Base-by-base conservation (phyloP, 768 basidiomycete genomes). In the Tulasnella sp. region DNA sequence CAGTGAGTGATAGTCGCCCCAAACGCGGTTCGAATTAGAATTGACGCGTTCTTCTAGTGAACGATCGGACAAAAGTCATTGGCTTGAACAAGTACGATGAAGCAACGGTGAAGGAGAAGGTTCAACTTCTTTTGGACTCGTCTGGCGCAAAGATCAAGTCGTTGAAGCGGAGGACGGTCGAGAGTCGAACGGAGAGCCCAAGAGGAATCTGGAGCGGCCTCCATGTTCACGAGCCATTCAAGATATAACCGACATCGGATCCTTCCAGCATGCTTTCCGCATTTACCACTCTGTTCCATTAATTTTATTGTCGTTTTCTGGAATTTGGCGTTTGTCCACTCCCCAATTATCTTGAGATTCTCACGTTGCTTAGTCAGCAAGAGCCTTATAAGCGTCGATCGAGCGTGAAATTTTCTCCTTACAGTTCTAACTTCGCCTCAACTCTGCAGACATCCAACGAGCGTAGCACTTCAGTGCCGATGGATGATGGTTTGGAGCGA, bases 201-300 rank as follows among this genome's bases (percentile, higher is more conserved):
- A 89, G 94, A 82, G 94, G 94, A 73, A 93, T 96, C 79, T 96
- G 93, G 94, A 92, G 91, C 81, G 93, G 94, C 25, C 83, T 96
- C 78, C 94, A 96, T 80, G 91, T 91, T 79, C 88, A 90, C 80
- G 88, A 90, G 75, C 90, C 91, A 22, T 88, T 86, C 84, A 85
- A 84, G 77, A 86, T 89, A 74, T 81, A 74, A 71, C 49, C 58
- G 49, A n/a, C n/a, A n/a, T n/a, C n/a, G n/a, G n/a, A n/a, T n/a
- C n/a, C n/a, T n/a, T 64, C 58, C 25, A 17, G 8, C 14, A 64
- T 34, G 9, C 17, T 14, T 22, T 25, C 14, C 17, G 22, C 36
- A 8, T 38, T 25, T 71, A 39, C 42, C 31, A 39, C 25, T 71
- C 17, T 39, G 15, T 25, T 38, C 37, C 37, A 4, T 71, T 71